Base-by-base conservation (phyloP, 371 early-diverging fungal genomes). In the Paraphysoderma sedebokerense region DNA sequence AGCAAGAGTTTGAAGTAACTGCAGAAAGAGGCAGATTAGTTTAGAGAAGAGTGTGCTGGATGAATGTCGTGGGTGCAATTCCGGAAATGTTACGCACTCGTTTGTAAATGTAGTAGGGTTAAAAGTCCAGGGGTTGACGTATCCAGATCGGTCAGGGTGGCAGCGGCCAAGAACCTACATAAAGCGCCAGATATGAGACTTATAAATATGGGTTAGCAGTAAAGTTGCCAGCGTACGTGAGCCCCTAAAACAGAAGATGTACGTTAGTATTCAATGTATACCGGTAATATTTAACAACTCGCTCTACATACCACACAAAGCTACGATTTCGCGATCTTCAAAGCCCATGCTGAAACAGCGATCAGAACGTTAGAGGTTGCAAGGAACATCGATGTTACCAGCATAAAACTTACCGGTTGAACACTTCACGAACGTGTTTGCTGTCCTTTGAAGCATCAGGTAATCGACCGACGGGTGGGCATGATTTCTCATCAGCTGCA, bases 151-250 rank as follows among this genome's bases (percentile, higher is more conserved):
- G 50, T 80, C 80, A 44, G 74, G 53, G 63, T 95, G 96, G 69
- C 92, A 91, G 49, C 92, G 77, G 22, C 95, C 95, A 17, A 95
- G 63, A n/a, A 83, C 77, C 64, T 95, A 92, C n/a, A n/a, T n/a
- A n/a, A n/a, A n/a, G n/a, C n/a, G n/a, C n/a, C n/a, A n/a, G n/a
- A n/a, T n/a, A n/a, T n/a, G n/a, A n/a, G n/a, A n/a, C n/a, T n/a
- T n/a, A n/a, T n/a, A n/a, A n/a, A n/a, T n/a, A n/a, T n/a, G n/a
- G n/a, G n/a, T n/a, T n/a, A n/a, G n/a, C n/a, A n/a, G n/a, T n/a
- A n/a, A n/a, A n/a, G n/a, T n/a, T n/a, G n/a, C n/a, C n/a, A n/a
- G n/a, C n/a, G n/a, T n/a, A n/a, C n/a, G n/a, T n/a, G n/a, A n/a
- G n/a, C n/a, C n/a, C n/a, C n/a, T n/a, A n/a, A n/a, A n/a, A n/a